Evolutionary conservation across 345 rosid genomes (phyloP).

Genomic region (Microcos paniculata): DNA sequence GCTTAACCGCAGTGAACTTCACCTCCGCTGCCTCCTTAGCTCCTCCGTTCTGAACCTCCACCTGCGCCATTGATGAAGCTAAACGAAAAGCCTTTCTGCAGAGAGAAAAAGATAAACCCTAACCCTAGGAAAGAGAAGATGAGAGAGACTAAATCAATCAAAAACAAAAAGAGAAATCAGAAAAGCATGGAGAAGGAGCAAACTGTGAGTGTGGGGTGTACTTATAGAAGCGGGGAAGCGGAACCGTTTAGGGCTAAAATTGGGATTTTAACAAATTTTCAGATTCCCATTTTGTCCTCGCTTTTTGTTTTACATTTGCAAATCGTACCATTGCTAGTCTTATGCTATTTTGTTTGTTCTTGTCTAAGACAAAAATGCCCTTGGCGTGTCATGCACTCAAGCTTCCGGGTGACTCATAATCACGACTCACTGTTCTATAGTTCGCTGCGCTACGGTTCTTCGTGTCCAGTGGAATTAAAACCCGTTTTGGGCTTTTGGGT

Average conservation of each 20-base stretch:
- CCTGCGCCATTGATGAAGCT: conserved; percentile 48
- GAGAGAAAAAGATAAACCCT: background rate
- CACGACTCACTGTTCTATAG: background rate
- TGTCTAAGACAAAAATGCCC: conserved; percentile 12
- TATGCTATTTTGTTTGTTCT: background rate
- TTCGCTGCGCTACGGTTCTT: background rate
- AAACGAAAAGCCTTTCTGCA: background rate
- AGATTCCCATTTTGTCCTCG: conserved; percentile 23
- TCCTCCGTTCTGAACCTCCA: conserved; percentile 55
- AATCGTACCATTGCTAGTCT: conserved; percentile 13
- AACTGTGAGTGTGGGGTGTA: background rate
- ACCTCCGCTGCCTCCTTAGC: conserved; percentile 46
- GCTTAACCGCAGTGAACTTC: conserved; percentile 56
- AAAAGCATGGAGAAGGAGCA: conserved; percentile 13
- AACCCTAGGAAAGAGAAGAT: conserved; percentile 39
- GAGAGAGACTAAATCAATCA: too few relatives aligned
- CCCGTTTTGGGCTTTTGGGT: background rate
- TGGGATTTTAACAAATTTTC: conserved; percentile 19
- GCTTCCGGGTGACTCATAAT: background rate
- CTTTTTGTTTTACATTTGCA: conserved; percentile 30
- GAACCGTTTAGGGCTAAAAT: conserved; percentile 45
- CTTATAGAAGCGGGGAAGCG: conserved; percentile 63
- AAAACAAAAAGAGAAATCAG: too few relatives aligned
- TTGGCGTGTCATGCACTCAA: conserved; percentile 14
- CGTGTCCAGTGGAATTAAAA: background rate